Evolutionary conservation across 805 yeast genomes (phyloP).

Genomic region (Candida corydali): DNA sequence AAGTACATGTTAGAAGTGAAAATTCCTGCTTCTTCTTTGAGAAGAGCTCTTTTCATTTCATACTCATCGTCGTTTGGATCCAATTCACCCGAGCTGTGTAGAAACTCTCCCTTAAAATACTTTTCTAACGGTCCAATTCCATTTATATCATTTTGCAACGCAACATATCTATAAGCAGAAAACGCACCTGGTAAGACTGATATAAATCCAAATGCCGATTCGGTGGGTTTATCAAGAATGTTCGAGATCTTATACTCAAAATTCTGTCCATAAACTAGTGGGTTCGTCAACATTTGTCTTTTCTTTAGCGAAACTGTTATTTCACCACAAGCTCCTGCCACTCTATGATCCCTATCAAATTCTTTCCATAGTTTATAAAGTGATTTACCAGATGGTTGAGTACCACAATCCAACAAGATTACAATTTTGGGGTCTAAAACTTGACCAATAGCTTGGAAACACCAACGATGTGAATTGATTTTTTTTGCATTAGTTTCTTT

Average conservation of each 20-base stretch:
- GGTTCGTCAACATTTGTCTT: conserved; percentile 48
- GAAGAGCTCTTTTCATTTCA: conserved; percentile 30
- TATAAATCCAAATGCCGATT: conserved; percentile 60
- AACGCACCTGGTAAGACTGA: conserved; percentile 68
- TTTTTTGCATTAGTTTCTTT: conserved; percentile 62
- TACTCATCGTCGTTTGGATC: conserved; percentile 55
- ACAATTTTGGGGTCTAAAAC: conserved; percentile 56
- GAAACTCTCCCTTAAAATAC: conserved; percentile 62
- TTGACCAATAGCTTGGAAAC: conserved; percentile 60
- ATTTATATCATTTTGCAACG: conserved; percentile 51
- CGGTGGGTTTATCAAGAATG: conserved; percentile 63
- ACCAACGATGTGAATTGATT: conserved; percentile 67
- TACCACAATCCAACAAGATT: conserved; percentile 59
- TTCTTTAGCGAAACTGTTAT: conserved; percentile 54
- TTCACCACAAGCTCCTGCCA: conserved; percentile 74
- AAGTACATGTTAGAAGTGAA: conserved; percentile 67
- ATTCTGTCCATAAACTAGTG: conserved; percentile 62
- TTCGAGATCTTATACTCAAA: conserved; percentile 66
- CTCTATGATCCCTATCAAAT: conserved; percentile 52
- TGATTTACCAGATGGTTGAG: conserved; percentile 56
- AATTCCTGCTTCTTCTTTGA: conserved; percentile 46
- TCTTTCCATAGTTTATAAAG: conserved; percentile 60
- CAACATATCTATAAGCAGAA: conserved; percentile 58
- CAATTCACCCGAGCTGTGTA: conserved; percentile 52
- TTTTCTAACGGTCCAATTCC: conserved; percentile 60